Base-by-base conservation (phyloP, 1,284 basidiomycete genomes). In the Polyporus tsugae region DNA sequence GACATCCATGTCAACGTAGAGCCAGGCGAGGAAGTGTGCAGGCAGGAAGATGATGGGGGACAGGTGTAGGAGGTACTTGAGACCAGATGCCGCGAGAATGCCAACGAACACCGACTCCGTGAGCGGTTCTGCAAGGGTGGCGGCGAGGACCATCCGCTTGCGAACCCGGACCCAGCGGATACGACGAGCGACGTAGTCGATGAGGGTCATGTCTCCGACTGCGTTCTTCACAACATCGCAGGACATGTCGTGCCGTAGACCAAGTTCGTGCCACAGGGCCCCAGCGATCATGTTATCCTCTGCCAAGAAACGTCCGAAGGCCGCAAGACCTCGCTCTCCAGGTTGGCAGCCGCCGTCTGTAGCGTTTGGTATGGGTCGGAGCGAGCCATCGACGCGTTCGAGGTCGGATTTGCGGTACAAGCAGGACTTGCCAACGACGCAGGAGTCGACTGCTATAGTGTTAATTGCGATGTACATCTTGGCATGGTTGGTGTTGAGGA, bases 391-490 rank as follows among this genome's bases (percentile, higher is more conserved):
- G 63, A 93, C 84, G 36, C 86, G 86, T 63, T 94, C 92, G 53
- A 97, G 81, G 78, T 98, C 96, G 44, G 94, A 93, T 64, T 95
- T 93, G 59, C 95, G 91, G 81, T 97, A 99, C 71, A 99, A 80
- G 80, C 96, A 97, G 66, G 95, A 97, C 82, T 99, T 99, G 73
- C 98, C 98, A 73, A 99, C 94, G 15, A 99, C 95, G 79, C 98
- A 99, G 0, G 95, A 97, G 64, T 98, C 98, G 66, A 98, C 82
- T 5, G 91, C 92, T 60, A 94, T 83, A 0, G 90, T 85, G 80
- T 98, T 98, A 79, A 99, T 95, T 10, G 96, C 96, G 64, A 99
- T 86, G 77, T 99, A 99, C 97, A 99, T 99, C 80, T 98, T 99
- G 17, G 97, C 97, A 77, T 99, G 98, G 63, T 96, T 98, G 5